Evolutionary conservation across 2,329 filamentous ascomycete genomes (phyloP).

Genomic region (Aspergillus puulaauensis): DNA sequence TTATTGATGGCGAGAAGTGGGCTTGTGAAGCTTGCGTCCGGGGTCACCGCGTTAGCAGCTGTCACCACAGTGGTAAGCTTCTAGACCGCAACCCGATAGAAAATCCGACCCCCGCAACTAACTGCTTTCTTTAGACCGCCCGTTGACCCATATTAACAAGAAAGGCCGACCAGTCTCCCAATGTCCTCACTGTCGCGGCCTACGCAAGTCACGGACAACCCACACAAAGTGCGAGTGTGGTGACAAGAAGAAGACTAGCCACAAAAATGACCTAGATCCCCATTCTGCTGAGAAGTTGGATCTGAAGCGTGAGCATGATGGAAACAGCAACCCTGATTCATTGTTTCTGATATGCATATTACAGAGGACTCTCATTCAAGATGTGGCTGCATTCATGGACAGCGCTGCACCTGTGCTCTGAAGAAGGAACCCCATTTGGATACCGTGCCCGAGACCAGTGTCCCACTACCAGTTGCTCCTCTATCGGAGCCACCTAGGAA

Average conservation of each 20-base stretch:
- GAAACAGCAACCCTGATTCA: slow-evolving; percentile 24
- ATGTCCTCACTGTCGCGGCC: slow-evolving; percentile 92
- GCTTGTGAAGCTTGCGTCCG: slow-evolving; percentile 98
- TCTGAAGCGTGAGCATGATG: slow-evolving; percentile 38
- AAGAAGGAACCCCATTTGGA: slow-evolving; percentile 58
- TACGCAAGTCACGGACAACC: slow-evolving; percentile 92
- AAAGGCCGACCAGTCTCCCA: slow-evolving; percentile 97
- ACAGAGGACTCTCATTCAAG: slow-evolving; percentile 38
- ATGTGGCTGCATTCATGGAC: slow-evolving; percentile 57
- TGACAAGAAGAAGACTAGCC: slow-evolving; percentile 73
- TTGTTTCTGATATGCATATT: slow-evolving; percentile 34
- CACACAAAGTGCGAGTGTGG: slow-evolving; percentile 97
- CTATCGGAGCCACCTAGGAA: slow-evolving; percentile 51
- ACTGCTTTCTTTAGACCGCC: slow-evolving; percentile 65
- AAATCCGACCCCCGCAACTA: slow-evolving; percentile 3
- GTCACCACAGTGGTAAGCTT: slow-evolving; percentile 85
- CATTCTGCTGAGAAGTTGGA: slow-evolving; percentile 36
- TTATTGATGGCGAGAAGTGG: slow-evolving; percentile 94
- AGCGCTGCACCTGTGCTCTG: slow-evolving; percentile 60
- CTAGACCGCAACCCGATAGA: background rate
- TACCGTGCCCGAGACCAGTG: slow-evolving; percentile 49
- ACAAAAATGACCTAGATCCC: slow-evolving; percentile 37
- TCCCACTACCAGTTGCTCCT: slow-evolving; percentile 39
- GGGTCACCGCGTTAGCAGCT: slow-evolving; percentile 98
- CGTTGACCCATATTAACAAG: slow-evolving; percentile 91